phyloP scores from a whole-genome alignment of 1,284 basidiomycete species.

The Pulchroboletus neoregius region DNA sequence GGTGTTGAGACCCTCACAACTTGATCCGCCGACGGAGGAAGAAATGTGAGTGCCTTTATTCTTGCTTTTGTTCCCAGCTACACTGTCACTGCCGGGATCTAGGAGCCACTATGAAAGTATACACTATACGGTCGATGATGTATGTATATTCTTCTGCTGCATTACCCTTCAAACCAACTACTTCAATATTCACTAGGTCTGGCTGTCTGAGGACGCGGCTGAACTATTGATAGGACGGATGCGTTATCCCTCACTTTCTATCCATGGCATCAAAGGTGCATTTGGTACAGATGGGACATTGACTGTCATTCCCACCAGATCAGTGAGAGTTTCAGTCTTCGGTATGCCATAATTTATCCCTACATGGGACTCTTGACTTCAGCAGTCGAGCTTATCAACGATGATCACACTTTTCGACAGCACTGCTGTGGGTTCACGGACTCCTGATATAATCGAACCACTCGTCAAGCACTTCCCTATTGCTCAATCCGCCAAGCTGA shows the following conservation, averaged over 20 bases:
- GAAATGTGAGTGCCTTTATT: no score
- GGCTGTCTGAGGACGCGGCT: neutral
- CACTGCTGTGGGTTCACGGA: slow-evolving; percentile 84
- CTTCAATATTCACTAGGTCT: neutral
- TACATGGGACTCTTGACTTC: no score
- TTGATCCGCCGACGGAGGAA: slow-evolving; percentile 50
- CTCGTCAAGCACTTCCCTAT: slow-evolving; percentile 68
- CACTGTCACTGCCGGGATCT: no score
- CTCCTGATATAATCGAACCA: slow-evolving; percentile 64
- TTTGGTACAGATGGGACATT: no score
- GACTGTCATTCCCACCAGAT: slow-evolving; percentile 93
- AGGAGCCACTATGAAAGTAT: no score
- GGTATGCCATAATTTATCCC: no score
- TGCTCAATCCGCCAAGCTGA: slow-evolving; percentile 76
- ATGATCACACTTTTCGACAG: no score
- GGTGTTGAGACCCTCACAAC: slow-evolving; percentile 82
- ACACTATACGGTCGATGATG: no score
- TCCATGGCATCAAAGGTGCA: slow-evolving; percentile 97
- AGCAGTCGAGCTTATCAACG: no score
- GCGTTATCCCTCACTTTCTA: slow-evolving; percentile 74
- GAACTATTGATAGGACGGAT: slow-evolving; percentile 67
- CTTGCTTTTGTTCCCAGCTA: no score
- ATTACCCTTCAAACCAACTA: no score
- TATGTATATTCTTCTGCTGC: no score
- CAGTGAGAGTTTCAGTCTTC: slow-evolving; percentile 75